Evolutionary conservation across 2,329 filamentous ascomycete genomes (phyloP).

Genomic region (Daldinia sp.): DNA sequence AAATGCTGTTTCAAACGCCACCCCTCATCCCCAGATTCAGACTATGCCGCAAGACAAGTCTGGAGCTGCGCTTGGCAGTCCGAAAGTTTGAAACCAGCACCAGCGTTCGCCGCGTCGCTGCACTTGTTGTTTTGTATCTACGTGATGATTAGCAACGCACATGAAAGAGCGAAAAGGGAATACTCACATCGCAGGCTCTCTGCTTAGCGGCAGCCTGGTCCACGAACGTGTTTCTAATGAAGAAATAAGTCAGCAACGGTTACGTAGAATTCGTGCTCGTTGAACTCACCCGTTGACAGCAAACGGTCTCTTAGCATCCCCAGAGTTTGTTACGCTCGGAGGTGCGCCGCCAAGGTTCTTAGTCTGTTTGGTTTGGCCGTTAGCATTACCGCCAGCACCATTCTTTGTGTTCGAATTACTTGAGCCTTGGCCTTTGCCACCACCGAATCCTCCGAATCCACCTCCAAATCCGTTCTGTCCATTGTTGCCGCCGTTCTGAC

Average conservation of each 20-base stretch:
- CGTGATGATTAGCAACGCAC: neutral
- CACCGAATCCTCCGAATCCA: conserved; percentile 27
- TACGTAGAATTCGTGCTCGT: conserved; percentile 53
- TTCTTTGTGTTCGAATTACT: conserved; percentile 37
- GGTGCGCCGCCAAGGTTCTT: conserved; percentile 39
- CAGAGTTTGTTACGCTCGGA: conserved; percentile 39
- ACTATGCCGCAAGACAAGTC: conserved; percentile 35
- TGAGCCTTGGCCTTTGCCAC: conserved; percentile 30
- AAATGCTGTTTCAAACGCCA: conserved; percentile 19
- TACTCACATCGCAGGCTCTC: conserved; percentile 61
- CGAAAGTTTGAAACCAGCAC: conserved; percentile 53
- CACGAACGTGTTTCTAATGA: conserved; percentile 60
- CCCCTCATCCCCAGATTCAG: conserved; percentile 11
- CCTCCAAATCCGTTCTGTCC: conserved; percentile 24
- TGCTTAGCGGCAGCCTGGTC: conserved; percentile 63
- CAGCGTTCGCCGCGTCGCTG: conserved; percentile 63
- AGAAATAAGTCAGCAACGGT: conserved; percentile 39
- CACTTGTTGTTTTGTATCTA: conserved; percentile 69
- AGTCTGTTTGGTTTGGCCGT: conserved; percentile 29
- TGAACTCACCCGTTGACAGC: conserved; percentile 56
- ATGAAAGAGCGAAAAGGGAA: neutral
- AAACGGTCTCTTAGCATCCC: conserved; percentile 58
- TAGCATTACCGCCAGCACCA: conserved; percentile 31
- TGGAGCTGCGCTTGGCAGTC: conserved; percentile 63
- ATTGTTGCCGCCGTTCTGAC: conserved; percentile 22